Percentiles rank a stretch among this genome's conserved stretches.
These are phyloP conservation scores for Cyclostephanos tholiformis DNA, from an alignment of 108 stramenopile species.

Conservation along the genomic window DNA sequence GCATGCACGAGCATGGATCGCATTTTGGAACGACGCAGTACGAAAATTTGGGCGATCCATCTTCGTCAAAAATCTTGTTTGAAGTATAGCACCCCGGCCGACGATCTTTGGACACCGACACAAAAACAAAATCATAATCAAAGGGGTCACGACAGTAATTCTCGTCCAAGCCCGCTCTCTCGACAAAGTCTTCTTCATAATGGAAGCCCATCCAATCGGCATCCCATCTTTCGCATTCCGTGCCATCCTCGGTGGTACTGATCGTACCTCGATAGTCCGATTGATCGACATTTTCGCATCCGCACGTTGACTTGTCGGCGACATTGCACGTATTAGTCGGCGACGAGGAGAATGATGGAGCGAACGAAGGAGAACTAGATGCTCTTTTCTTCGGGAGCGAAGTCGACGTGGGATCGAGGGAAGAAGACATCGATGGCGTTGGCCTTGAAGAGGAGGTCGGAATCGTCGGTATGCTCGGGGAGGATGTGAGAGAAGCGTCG, in stretches of 20 bases:
- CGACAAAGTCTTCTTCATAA: neutral
- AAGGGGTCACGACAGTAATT: conserved; percentile 12
- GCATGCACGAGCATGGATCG: conserved; percentile 19
- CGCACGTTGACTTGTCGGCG: conserved; percentile 15
- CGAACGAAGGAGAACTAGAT: neutral
- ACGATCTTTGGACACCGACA: neutral
- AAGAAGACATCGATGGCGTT: neutral
- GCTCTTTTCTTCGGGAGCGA: neutral
- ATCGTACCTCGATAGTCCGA: conserved; percentile 26
- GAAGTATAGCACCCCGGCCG: neutral
- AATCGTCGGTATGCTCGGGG: neutral
- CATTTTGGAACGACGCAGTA: neutral
- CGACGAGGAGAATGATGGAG: neutral
- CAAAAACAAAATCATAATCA: neutral
- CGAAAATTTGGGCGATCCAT: neutral
- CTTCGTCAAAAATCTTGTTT: neutral
- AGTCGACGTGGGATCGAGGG: neutral
- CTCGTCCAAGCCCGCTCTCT: neutral
- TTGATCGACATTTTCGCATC: conserved; percentile 2
- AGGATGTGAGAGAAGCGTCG: neutral
- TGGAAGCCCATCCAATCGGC: neutral
- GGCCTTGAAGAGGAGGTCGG: neutral
- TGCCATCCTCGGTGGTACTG: conserved; percentile 6
- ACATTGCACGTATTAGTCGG: conserved; percentile 2
- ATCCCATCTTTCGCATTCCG: conserved; percentile 18